A percentile compares a stretch with the other conserved stretches of the same genome.
These are phyloP conservation scores for Bondarzewia mesenterica DNA, from an alignment of 1,284 basidiomycete species.

Conservation along the genomic window DNA sequence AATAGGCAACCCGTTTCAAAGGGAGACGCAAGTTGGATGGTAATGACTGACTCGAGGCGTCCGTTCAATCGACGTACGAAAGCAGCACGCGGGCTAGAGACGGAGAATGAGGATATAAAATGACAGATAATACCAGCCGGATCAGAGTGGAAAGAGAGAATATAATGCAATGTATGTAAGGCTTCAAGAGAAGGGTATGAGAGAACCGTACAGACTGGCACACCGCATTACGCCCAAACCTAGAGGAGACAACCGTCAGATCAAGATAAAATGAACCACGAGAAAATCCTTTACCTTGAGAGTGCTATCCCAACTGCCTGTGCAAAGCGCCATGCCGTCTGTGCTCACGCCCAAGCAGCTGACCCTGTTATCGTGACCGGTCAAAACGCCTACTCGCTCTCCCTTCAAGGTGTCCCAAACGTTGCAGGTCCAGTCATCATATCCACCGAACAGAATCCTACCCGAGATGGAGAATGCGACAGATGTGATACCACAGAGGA, in stretches of 20 bases:
- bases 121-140: conserved; percentile 26
- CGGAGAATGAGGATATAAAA: conserved; percentile 35
- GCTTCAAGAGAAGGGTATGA: conserved; percentile 13
- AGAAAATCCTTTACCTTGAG: conserved; percentile 66
- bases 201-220: conserved; percentile 5
- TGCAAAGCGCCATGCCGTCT: conserved; percentile 97
- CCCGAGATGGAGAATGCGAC: conserved; percentile 98
- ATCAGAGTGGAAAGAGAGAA: conserved; percentile 18
- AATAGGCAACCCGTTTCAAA: conserved; percentile 22
- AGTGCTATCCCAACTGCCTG: conserved; percentile 96
- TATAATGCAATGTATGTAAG: conserved; percentile 1
- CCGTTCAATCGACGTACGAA: conserved; percentile 1
- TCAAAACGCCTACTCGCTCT: conserved; percentile 93
- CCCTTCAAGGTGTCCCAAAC: conserved; percentile 99
- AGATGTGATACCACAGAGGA: conserved; percentile 96
- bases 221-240: conserved; percentile 35
- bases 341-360: conserved; percentile 93
- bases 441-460: conserved; percentile 95
- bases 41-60: conserved; percentile 56
- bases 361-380: conserved; percentile 97
- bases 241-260: conserved; percentile 11
- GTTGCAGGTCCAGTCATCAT: conserved; percentile 99
- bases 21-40: conserved; percentile 30
- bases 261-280: neutral
- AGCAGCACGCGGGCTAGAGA: conserved; percentile 13